These are phyloP conservation scores for Alternaria atra DNA, from an alignment of 2,329 filamentous ascomycete genomes.

Conservation along the genomic window DNA sequence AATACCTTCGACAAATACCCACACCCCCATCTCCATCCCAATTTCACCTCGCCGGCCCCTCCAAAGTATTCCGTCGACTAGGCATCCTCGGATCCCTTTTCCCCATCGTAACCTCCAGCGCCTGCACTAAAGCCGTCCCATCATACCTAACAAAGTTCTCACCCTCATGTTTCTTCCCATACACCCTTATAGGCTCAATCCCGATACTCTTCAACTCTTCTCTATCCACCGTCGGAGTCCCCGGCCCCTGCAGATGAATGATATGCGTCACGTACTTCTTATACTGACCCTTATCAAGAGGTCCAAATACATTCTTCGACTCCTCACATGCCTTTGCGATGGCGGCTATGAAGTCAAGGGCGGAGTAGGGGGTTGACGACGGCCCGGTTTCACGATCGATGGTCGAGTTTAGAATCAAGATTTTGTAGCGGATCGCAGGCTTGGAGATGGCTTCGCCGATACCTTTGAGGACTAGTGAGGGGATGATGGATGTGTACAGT, in stretches of 20 bases:
- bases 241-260: slow-evolving; percentile 77
- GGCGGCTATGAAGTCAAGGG: slow-evolving; percentile 81
- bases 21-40: too few relatives aligned
- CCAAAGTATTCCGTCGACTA: slow-evolving; percentile 66
- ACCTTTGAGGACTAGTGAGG: slow-evolving; percentile 79
- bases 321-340: slow-evolving; percentile 73
- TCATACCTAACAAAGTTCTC: slow-evolving; percentile 74
- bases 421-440: slow-evolving; percentile 70
- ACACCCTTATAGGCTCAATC: slow-evolving; percentile 79
- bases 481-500: slow-evolving; percentile 88
- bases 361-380: slow-evolving; percentile 69
- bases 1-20: too few relatives aligned
- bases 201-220: slow-evolving; percentile 70
- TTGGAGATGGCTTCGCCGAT: slow-evolving; percentile 72
- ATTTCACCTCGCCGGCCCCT: slow-evolving; percentile 7
- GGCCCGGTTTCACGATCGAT: slow-evolving; percentile 89
- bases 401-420: slow-evolving; percentile 84
- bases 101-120: slow-evolving; percentile 80
- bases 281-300: slow-evolving; percentile 58
- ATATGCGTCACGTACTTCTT: slow-evolving; percentile 82
- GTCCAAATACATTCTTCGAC: slow-evolving; percentile 52
- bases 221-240: slow-evolving; percentile 75
- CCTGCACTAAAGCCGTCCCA: slow-evolving; percentile 74
- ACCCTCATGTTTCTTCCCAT: slow-evolving; percentile 71
- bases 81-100: slow-evolving; percentile 64